These are phyloP conservation scores for Suhomyces ambrosiae DNA, from an alignment of 1,139 yeast species.

Conservation along the genomic window DNA sequence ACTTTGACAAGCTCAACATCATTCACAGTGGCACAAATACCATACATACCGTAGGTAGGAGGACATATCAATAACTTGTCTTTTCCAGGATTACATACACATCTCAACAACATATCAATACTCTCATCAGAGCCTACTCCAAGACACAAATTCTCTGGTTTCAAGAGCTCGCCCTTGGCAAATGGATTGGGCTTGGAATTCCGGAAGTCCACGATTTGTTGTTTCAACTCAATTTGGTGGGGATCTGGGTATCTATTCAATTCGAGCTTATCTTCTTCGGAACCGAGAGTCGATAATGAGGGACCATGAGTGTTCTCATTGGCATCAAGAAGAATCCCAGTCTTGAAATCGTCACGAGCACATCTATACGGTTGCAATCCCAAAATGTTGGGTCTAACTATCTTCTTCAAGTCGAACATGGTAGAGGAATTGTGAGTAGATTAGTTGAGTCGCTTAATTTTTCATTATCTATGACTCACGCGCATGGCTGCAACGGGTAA, in stretches of 20 bases:
- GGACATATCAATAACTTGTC: constrained; percentile 87
- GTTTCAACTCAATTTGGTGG: constrained; percentile 80
- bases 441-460: not conserved
- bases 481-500: constrained; percentile 6
- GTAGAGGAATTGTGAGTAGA: constrained; percentile 8
- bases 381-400: constrained; percentile 83
- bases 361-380: constrained; percentile 88
- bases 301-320: constrained; percentile 97
- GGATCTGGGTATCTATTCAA: constrained; percentile 97
- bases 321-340: constrained; percentile 87
- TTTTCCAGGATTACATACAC: constrained; percentile 77
- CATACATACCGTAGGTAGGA: constrained; percentile 97
- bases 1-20: constrained; percentile 78
- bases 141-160: constrained; percentile 73
- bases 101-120: constrained; percentile 84
- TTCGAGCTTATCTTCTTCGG: constrained; percentile 40
- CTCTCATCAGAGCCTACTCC: constrained; percentile 99
- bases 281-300: constrained; percentile 44
- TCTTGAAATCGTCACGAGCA: constrained; percentile 76
- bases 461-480: constrained; percentile 10
- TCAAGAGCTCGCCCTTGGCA: constrained; percentile 35
- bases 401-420: constrained; percentile 56
- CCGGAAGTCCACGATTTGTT: constrained; percentile 70
- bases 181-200: constrained; percentile 47
- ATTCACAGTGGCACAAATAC: constrained; percentile 85